Evolutionary conservation across 2,329 filamentous ascomycete species (phyloP), one percentile per base, ranked within the genome.

Genomic region (Neonectria ditissima): DNA sequence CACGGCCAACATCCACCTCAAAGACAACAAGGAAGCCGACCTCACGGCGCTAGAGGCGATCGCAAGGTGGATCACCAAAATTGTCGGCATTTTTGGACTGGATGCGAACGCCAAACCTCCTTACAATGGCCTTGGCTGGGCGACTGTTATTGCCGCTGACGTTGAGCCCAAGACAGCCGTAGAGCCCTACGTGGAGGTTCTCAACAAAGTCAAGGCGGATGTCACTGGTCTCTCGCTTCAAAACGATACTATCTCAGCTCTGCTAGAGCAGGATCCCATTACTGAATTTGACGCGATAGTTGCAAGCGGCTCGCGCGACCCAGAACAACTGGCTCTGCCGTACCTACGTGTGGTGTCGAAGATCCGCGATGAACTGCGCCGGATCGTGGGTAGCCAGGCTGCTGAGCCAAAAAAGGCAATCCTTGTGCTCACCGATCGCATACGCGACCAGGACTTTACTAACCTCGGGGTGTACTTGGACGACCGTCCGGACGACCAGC

Each of bases 391-490:
- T 1, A 77, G 80, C 1, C 77, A 81, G 37, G 73, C 79, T 0
- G 78, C 84, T 0, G 79, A 84, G 16, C 83, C 88, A 1, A 88
- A 91, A 63, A 92, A 93, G 75, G 86, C 91, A 4, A 89, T 96
- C 39, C 87, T 97, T 1, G 79, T 83, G 0, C 86, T 97, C 50
- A 96, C 91, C 69, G 95, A 97, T 75, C 85, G 87, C 18, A 87
- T 97, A 45, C 91, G 94, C 55, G 92, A 97, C 76, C 84, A 88
- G 10, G 89, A 94, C 60, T 87, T 97, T 11, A 94, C 92, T 72
- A 89, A 94, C 62, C 82, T 97, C 0, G 92, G 91, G 39, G 91
- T 97, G 62, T 97, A 97, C 74, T 88, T 97, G 1, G 94, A 97
- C 75, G 94, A 97, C 73, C 88, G 93, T 53, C 81, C 81, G n/a